Conservation (phyloP, 1,284 basidiomycete genomes). For the Filobasidium uniguttulatum region DNA sequence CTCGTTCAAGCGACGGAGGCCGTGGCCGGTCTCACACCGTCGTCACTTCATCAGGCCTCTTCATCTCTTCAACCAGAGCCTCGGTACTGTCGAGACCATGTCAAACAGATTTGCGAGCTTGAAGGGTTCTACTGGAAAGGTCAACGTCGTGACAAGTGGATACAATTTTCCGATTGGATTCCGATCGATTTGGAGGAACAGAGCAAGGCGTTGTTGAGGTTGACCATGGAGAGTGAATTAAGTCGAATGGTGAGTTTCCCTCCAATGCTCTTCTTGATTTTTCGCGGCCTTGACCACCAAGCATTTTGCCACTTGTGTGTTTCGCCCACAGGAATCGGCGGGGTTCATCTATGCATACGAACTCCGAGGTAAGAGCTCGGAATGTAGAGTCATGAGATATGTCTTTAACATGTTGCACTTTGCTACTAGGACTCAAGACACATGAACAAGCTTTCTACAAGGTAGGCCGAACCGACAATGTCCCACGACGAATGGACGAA, state of each 20-base stretch:
- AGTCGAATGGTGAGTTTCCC: constrained; percentile 25
- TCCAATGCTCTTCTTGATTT: neutral
- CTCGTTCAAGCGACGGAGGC: too few species aligned
- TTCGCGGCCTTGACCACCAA: too few species aligned
- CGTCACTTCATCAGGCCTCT: neutral
- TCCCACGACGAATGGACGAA: constrained; percentile 32
- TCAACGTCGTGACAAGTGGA: constrained; percentile 16
- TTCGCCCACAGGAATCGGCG: constrained; percentile 24
- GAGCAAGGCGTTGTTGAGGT: constrained; percentile 31
- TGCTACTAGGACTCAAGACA: constrained; percentile 22
- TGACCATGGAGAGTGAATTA: constrained; percentile 34
- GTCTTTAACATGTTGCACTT: neutral
- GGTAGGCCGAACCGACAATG: constrained; percentile 35
- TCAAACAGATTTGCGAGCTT: constrained; percentile 28
- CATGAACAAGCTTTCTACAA: constrained; percentile 27
- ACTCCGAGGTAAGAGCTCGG: constrained; percentile 22
- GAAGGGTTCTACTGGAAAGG: constrained; percentile 29
- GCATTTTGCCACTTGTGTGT: too few species aligned
- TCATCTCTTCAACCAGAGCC: too few species aligned
- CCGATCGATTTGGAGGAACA: constrained; percentile 30
- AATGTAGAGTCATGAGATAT: neutral
- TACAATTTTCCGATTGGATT: constrained; percentile 32
- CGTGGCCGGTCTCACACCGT: constrained; percentile 4
- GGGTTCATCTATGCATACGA: constrained; percentile 37
- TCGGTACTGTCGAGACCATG: constrained; percentile 36